Base-by-base conservation (phyloP, 805 yeast species). In the Jamesozyma spencerorum region DNA sequence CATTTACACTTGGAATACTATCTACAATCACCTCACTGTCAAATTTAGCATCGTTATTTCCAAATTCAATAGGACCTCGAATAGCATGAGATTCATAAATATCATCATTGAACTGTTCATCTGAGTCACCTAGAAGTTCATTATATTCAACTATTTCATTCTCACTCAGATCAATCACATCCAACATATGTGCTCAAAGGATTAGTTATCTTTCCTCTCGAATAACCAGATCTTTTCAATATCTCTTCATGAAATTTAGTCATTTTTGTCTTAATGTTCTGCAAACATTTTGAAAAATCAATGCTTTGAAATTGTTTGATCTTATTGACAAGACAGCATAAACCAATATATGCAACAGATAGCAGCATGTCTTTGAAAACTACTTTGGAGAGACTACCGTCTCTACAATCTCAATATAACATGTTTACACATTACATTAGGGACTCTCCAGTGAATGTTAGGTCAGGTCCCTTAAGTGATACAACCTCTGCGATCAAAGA, bases 401-500 rank as follows among this genome's bases (percentile, higher is more conserved):
- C 38, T 1, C 42, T 51, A 3, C 63, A 61, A 29, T 34, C 48
- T n/a, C 52, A 51, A 34, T 66, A 49, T 50, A 68, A 66, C 45
- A 60, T 70, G 1, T 74, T 73, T 51, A 72, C 74, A 1, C 18
- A 28, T 14, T 59, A 68, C 11, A 43, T 70, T 5, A 51, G 69
- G 34, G 37, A 54, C 10, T 35, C 39, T 7, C 51, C 51, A 3
- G 41, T 41, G n/a, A 41, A 38, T 32, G 18, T 41, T 33, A 18
- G 15, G 15, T 34, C 35, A 12, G 41, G 18, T 15, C 56, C 58
- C 3, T 45, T 71, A 20, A 38, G 51, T 1, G 65, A 66, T 6
- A 50, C 57, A 2, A 54, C 63, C 0, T 60, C 66, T 10, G 82
- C 81, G 0, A 63, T 82, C 18, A 94, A 92, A 53, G 97, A 90